Base-by-base conservation (phyloP, 2,329 filamentous ascomycete species). In the Pyricularia sp. region DNA sequence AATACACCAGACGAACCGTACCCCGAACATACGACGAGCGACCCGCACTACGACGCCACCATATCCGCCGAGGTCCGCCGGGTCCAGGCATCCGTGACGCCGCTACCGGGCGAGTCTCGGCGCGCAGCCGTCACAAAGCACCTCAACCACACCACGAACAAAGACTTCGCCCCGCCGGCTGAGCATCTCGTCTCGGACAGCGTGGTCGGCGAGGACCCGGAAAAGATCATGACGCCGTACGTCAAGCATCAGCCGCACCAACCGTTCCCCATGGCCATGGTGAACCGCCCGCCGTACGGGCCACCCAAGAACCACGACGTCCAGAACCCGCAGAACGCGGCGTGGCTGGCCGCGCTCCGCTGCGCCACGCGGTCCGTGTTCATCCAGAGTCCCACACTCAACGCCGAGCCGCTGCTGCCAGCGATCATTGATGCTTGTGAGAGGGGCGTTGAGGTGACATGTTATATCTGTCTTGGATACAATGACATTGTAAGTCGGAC, bases 321-420 rank as follows among this genome's bases (percentile, higher is more conserved):
- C 2, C 81, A 84, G 66, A 89, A 88, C 2, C 92, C 92, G 0
- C 92, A 94, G 73, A 93, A 94, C 73, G 89, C 88, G 66, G 89
- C 88, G 0, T 94, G 89, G 85, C 79, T 93, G 0, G 90, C 90
- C 0, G 85, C 89, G 0, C 82, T 94, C 9, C 83, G 87, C 1
- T 85, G 93, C 72, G 90, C 91, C 0, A 77, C 82, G 68, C 79
- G 79, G 14, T 83, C 79, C 31, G 84, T 94, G n/a, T 92, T 94
- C 73, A 93, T 94, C 69, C 90, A 94, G 76, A 89, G 90, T 0
- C 92, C 92, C 0, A 90, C 92, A 26, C 82, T 94, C 55, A 94
- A 94, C 73, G 90, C 91, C 0, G 85, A 86, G 69, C 88, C 87
- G 0, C 79, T 93, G 0, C 74, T 93, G 0, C 84, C 87, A 0